phyloP scores from a whole-genome alignment of 2,329 filamentous ascomycete species.

The Onygenales sp. region DNA sequence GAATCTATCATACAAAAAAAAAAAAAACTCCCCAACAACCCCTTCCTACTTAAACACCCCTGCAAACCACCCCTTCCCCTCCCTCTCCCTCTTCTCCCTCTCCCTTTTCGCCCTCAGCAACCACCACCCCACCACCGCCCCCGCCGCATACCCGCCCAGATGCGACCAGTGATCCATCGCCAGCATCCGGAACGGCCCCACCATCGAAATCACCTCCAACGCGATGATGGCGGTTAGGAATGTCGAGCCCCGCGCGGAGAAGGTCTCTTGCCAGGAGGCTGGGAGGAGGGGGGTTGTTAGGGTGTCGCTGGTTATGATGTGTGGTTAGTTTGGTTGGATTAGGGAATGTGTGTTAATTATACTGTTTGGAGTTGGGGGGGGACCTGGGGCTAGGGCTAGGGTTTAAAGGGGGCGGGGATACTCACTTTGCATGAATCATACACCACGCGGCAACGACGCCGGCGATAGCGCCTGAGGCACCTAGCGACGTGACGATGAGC shows the following conservation, averaged over 20 bases:
- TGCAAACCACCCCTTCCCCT: constrained; percentile 5
- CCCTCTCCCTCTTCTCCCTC: constrained; percentile 9
- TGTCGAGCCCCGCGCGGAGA: constrained; percentile 33
- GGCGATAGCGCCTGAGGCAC: constrained; percentile 42
- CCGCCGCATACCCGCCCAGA: constrained; percentile 32
- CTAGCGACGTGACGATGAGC: constrained; percentile 39
- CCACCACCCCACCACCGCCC: constrained; percentile 19
- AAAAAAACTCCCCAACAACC: neutral
- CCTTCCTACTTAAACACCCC: neutral
- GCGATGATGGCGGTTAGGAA: constrained; percentile 28
- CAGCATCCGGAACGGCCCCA: constrained; percentile 20
- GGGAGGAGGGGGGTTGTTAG: constrained; percentile 35
- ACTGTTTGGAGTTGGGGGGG: neutral
- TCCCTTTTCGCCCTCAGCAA: constrained; percentile 14
- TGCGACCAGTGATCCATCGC: constrained; percentile 34
- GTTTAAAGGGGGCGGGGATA: neutral
- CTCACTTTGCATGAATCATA: constrained; percentile 37
- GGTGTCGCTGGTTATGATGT: constrained; percentile 23
- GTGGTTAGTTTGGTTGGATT: neutral
- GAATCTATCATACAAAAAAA: neutral
- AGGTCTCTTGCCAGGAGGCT: constrained; percentile 26
- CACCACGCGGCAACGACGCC: constrained; percentile 43
- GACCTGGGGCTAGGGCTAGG: neutral
- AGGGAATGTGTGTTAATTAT: constrained; percentile 2
- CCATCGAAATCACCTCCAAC: constrained; percentile 24